A percentile compares a stretch with the other conserved stretches of the same genome.
These are phyloP conservation scores for Candida anutae DNA, from an alignment of 1,139 yeast species.

Conservation along the genomic window DNA sequence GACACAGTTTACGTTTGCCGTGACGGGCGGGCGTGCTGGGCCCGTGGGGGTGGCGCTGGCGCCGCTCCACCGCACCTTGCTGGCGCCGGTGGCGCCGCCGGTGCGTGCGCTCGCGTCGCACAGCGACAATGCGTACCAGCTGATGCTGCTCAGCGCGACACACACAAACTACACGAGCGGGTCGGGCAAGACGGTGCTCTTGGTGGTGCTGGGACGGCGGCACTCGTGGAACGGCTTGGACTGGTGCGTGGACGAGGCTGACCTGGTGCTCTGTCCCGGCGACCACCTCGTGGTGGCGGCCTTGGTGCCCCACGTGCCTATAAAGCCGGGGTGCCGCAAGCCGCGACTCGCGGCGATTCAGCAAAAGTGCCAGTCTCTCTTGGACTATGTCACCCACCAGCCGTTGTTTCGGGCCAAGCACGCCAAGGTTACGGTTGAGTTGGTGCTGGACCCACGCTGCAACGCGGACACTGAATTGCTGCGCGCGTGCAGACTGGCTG, in stretches of 20 bases:
- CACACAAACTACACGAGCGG: constrained; percentile 22
- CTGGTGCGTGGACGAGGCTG: constrained; percentile 22
- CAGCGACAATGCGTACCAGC: constrained; percentile 34
- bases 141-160: constrained; percentile 31
- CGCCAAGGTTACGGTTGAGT: constrained; percentile 48
- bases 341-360: constrained; percentile 7
- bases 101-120: constrained; percentile 2
- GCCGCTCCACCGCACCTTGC: constrained; percentile 2
- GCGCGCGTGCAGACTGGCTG: constrained; percentile 5
- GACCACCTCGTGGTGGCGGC: constrained; percentile 34
- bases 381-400: constrained; percentile 30
- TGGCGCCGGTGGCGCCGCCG: constrained; percentile 2
- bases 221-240: constrained; percentile 41
- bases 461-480: constrained; percentile 9
- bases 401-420: constrained; percentile 13
- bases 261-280: constrained; percentile 26
- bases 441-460: no score
- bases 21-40: constrained; percentile 8
- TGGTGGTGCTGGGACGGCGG: constrained; percentile 32
- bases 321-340: constrained; percentile 11
- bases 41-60: constrained; percentile 1
- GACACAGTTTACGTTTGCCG: constrained; percentile 35
- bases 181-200: constrained; percentile 24
- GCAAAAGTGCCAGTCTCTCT: constrained; percentile 30
- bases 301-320: constrained; percentile 23